These are phyloP conservation scores for Acanthamoeba triangularis DNA, from an alignment of 208 protist species.

Conservation along the genomic window DNA sequence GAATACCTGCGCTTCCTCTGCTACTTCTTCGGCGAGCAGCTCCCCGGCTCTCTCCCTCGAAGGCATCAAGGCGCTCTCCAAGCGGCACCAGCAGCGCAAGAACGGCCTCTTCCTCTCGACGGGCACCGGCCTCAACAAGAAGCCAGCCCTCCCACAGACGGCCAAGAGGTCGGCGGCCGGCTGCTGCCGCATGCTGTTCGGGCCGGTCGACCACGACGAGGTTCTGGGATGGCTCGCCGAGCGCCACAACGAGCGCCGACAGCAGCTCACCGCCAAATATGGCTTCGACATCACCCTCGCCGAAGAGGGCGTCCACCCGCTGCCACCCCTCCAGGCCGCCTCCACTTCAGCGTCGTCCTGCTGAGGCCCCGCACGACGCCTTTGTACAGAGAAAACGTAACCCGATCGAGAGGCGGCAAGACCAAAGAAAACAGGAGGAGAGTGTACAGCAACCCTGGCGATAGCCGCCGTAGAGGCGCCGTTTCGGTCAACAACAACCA, in stretches of 20 bases:
- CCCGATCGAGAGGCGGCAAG: neutral
- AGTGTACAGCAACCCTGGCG: neutral
- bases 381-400: neutral
- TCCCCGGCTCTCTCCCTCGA: neutral
- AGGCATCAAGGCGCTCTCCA: neutral
- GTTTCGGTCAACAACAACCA: too few species aligned
- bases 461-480: too few species aligned
- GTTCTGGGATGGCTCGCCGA: neutral
- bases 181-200: constrained; percentile 4
- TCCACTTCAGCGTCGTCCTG: too few species aligned
- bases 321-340: neutral
- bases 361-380: too few species aligned
- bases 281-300: constrained; percentile 21
- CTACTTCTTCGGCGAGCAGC: too few species aligned
- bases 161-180: neutral
- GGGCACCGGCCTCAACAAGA: neutral
- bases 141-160: neutral
- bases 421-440: neutral
- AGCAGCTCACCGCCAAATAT: neutral
- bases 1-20: neutral
- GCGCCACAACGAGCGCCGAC: neutral
- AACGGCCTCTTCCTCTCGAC: neutral
- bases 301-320: neutral
- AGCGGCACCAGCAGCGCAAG: neutral
- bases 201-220: constrained; percentile 29